A percentile compares a stretch with the other conserved stretches of the same genome.
Evolutionary conservation across 495 filamentous ascomycete species (phyloP).

Genomic region (Penicillium atrosanguineum): DNA sequence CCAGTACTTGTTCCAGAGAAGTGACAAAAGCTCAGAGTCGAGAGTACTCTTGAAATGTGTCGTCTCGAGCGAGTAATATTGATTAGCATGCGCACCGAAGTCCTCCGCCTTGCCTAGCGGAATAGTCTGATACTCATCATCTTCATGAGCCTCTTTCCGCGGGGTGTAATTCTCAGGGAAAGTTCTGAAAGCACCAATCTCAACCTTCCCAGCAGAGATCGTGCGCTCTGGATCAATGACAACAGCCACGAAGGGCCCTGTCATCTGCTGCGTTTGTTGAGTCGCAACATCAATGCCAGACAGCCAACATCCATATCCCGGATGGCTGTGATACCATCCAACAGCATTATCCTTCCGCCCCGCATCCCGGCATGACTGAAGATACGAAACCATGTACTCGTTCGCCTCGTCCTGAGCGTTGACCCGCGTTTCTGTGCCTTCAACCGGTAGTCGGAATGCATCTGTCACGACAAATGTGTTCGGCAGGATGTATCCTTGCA

Average conservation of each 20-base stretch:
- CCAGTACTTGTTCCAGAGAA: slow-evolving; percentile 99
- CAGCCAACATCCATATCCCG: slow-evolving; percentile 98
- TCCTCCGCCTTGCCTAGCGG: slow-evolving; percentile 91
- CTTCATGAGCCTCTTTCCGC: slow-evolving; percentile 42
- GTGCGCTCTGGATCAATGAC: slow-evolving; percentile 98
- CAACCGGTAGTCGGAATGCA: slow-evolving; percentile 89
- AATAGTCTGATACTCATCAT: slow-evolving; percentile 61
- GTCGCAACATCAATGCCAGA: slow-evolving; percentile 93
- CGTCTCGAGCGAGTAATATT: slow-evolving; percentile 88
- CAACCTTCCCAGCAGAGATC: slow-evolving; percentile 90
- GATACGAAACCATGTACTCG: slow-evolving; percentile 92
- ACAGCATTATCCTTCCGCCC: slow-evolving; percentile 87
- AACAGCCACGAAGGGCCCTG: slow-evolving; percentile 90
- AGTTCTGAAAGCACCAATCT: slow-evolving; percentile 95
- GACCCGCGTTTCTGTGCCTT: slow-evolving; percentile 96
- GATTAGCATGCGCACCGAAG: slow-evolving; percentile 86
- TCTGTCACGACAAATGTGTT: slow-evolving; percentile 92
- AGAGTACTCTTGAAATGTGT: slow-evolving; percentile 91
- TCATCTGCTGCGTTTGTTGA: slow-evolving; percentile 79
- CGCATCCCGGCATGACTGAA: slow-evolving; percentile 67
- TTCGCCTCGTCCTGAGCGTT: slow-evolving; percentile 94
- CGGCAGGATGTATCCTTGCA: slow-evolving; percentile 86
- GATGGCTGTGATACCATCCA: slow-evolving; percentile 98
- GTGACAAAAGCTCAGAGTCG: slow-evolving; percentile 77
- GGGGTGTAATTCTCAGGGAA: slow-evolving; percentile 74